Evolutionary conservation across 2,329 filamentous ascomycete species (phyloP), one percentile per base, ranked within the genome.

Genomic region (Colletotrichum acutatum): DNA sequence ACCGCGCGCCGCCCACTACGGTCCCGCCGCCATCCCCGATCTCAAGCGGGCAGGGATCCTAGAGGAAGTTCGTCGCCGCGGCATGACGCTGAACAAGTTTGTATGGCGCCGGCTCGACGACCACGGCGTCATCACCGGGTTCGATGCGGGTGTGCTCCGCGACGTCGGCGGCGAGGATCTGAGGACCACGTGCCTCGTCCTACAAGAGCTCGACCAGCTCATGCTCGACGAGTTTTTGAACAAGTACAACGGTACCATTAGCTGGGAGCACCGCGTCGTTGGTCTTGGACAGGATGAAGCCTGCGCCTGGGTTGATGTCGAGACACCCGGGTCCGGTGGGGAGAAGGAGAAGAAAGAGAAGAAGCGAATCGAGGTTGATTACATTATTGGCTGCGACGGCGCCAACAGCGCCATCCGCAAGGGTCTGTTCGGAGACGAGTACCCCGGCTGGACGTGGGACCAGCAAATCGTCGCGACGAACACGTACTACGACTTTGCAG

Each of bases 1-100:
- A 70, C 90, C 90, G 0, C 88, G 90, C 32, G 90, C 90, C 16
- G 88, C 90, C 3, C 89, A 91, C 79, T 92, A 91, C 78, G 89
- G 87, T 4, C 84, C 88, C 0, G 85, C 89, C 0, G 90, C 89
- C 1, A 86, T 90, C 56, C 87, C 87, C 52, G 89, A 90, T 71
- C 84, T 93, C 61, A 78, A 83, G 53, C 85, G 88, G n/a, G 90
- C 90, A 0, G 90, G 90, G 0, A 85, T 92, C 12, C 81, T 92
- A 22, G 85, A 86, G 34, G 76, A 82, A 76, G 79, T 86, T 34
- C 82, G 81, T 1, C 76, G 76, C 34, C 78, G 79, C 16, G 84
- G 84, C 14, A 78, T 86, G 76, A 80, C 80, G 37, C 76, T 84
- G 28, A 80, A 79, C 68, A 81, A 79, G 11, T 81, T 85, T 79